Percentiles rank a stretch among this genome's conserved stretches.
phyloP scores from a whole-genome alignment of 371 early-diverging fungal species.

The Syncephalastrum monosporum region DNA sequence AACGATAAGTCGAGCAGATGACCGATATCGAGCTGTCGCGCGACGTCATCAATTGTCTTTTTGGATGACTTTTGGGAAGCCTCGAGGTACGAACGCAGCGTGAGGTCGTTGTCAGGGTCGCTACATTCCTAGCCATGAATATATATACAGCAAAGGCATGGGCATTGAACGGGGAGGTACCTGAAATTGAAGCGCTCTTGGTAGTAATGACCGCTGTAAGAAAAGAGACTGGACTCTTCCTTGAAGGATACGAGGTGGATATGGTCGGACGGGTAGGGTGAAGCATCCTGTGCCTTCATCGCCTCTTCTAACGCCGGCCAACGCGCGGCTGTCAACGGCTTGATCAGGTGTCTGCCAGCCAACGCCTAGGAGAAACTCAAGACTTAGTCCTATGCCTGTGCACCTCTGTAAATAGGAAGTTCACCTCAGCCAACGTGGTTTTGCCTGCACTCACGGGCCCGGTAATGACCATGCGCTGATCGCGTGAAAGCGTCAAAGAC shows the following conservation, averaged over 20 bases:
- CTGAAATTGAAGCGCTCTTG: slow-evolving; percentile 61
- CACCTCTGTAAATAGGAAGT: background rate
- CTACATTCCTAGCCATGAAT: slow-evolving; percentile 13
- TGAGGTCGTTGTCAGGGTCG: slow-evolving; percentile 50
- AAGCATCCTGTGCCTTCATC: background rate
- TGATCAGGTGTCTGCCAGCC: slow-evolving; percentile 35
- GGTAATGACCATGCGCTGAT: slow-evolving; percentile 42
- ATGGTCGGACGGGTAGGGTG: slow-evolving; percentile 39
- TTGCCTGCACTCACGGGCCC: slow-evolving; percentile 51
- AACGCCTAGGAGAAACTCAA: slow-evolving; percentile 24
- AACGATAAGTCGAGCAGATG: slow-evolving; percentile 43
- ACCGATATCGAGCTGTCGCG: slow-evolving; percentile 29
- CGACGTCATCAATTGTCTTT: slow-evolving; percentile 19
- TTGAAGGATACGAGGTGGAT: slow-evolving; percentile 50
- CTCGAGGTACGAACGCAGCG: slow-evolving; percentile 24
- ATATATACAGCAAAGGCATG: background rate
- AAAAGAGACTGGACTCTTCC: slow-evolving; percentile 43
- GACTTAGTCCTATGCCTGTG: background rate
- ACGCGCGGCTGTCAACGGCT: slow-evolving; percentile 31
- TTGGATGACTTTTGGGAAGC: slow-evolving; percentile 4
- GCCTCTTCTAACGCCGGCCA: slow-evolving; percentile 38
- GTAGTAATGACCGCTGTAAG: slow-evolving; percentile 50
- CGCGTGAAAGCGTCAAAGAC: slow-evolving; percentile 23
- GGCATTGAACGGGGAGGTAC: slow-evolving; percentile 14
- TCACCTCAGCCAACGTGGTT: slow-evolving; percentile 49